Base-by-base conservation (phyloP, 83 land plant genomes). In the Diphasiastrum complanatum region DNA sequence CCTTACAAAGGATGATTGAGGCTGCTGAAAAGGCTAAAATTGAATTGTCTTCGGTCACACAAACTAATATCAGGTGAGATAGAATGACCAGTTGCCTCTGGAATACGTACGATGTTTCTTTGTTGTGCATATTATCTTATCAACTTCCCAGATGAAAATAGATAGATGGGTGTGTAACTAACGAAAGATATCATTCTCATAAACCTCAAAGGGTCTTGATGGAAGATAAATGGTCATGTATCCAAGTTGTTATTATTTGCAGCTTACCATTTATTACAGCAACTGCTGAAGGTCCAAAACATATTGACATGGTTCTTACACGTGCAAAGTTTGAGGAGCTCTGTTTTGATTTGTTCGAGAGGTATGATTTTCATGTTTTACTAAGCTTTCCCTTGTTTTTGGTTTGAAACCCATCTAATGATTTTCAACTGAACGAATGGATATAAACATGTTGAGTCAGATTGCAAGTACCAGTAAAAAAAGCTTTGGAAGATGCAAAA, bases 1-100 rank as follows among this genome's bases (percentile, higher is more conserved):
- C 96, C 0, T 75, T 89, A 43, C 96, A 89, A 51, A 72, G 89
- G 10, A 68, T 89, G 18, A 79, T 84, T 2, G 93, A 89, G 57
- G 62, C 92, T 20, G 96, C 96, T 35, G 96, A 89, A 65, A 89
- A 89, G 72, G 91, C 96, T 19, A 86, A 89, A 63, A 83, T 86
- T 60, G 96, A 83, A 49, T 58, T 86, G 2, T 89, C 92, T 18
- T 76, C 96, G 5, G 57, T 80, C 45, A 68, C 92, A 11, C 96
- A 86, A 38, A 81, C 96, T 10, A 78, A 70, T 54, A 83, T 90
- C 25, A 85, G 89, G 87, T 83, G 29, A 23, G 63, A 32, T 5
- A 1, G 16, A 30, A 0, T 50, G 22, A 5, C 19, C 52, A 50
- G n/a, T 50, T 5, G 12, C 19, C 6, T 50, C 52, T 14, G 10